Evolutionary conservation across 73 alveolate genomes (phyloP).

Genomic region (Paramecium sonneborni): DNA sequence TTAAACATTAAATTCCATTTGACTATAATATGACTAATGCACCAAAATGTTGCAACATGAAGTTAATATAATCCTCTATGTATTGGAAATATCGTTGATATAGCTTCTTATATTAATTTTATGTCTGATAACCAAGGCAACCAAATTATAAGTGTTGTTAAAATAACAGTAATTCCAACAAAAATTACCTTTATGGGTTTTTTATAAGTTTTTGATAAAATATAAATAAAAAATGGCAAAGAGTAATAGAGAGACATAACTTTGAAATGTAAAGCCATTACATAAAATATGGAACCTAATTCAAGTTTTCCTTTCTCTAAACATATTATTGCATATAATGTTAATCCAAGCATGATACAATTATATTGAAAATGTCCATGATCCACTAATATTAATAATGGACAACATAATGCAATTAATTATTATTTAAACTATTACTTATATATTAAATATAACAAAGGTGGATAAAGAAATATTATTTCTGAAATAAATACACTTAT

Average conservation of each 20-base stretch:
- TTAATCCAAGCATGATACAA: constrained; percentile 82
- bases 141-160: constrained; percentile 13
- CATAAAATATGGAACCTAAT: constrained; percentile 82
- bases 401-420: constrained; percentile 67
- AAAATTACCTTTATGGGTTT: not conserved
- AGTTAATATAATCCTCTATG: constrained; percentile 73
- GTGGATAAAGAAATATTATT: constrained; percentile 50
- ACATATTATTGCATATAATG: constrained; percentile 76
- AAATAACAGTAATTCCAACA: constrained; percentile 66
- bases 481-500: constrained; percentile 60
- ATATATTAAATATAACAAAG: not conserved
- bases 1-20: too few species aligned
- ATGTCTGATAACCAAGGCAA: constrained; percentile 62
- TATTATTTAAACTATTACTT: constrained; percentile 57
- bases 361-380: constrained; percentile 97
- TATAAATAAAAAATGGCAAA: constrained; percentile 85
- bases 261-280: constrained; percentile 85
- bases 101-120: not conserved
- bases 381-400: constrained; percentile 89
- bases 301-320: constrained; percentile 68
- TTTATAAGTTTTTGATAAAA: constrained; percentile 63
- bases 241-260: constrained; percentile 92
- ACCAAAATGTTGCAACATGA: not conserved
- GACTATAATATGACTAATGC: not conserved
- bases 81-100: constrained; percentile 77